Evolutionary conservation across 352 stramenopile genomes (phyloP).

Genomic region (Phytophthora cryptogea): DNA sequence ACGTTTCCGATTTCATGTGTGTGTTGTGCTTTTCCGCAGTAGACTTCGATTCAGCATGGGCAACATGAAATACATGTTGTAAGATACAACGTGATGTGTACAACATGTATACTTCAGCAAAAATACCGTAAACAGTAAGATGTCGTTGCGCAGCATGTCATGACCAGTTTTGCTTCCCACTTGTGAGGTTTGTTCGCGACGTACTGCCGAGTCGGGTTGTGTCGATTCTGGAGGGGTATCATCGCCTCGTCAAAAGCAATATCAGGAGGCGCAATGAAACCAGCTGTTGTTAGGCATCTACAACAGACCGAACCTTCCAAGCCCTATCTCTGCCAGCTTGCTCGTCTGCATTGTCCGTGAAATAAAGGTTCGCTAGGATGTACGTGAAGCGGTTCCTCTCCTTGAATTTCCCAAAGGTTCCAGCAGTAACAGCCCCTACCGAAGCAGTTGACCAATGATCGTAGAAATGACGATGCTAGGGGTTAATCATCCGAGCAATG

Average conservation of each 20-base stretch:
- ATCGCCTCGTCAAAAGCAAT: constrained; percentile 5
- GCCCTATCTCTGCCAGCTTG: too few relatives aligned
- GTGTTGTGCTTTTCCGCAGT: constrained; percentile 7
- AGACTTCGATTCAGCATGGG: constrained; percentile 4
- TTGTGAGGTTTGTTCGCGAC: constrained; percentile 8
- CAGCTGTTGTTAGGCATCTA: too few relatives aligned
- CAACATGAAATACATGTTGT: constrained; percentile 3
- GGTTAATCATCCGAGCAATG: too few relatives aligned
- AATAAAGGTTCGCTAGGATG: too few relatives aligned
- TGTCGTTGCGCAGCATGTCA: too few relatives aligned
- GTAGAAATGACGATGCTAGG: too few relatives aligned
- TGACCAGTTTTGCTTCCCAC: constrained; percentile 1
- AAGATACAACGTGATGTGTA: constrained; percentile 2
- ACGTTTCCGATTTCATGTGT: constrained; percentile 6
- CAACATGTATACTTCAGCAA: constrained; percentile 3
- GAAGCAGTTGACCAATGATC: too few relatives aligned
- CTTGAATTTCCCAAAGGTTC: too few relatives aligned
- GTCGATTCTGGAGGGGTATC: background rate
- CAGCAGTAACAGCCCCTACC: too few relatives aligned
- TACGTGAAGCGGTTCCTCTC: too few relatives aligned
- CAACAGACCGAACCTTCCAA: constrained; percentile 7
- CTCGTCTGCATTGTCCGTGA: too few relatives aligned
- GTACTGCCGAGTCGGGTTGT: constrained; percentile 11
- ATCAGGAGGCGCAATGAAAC: background rate
- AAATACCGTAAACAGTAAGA: constrained; percentile 3